phyloP scores from a whole-genome alignment of 108 stramenopile species.

The Schizochytrium sp. region DNA sequence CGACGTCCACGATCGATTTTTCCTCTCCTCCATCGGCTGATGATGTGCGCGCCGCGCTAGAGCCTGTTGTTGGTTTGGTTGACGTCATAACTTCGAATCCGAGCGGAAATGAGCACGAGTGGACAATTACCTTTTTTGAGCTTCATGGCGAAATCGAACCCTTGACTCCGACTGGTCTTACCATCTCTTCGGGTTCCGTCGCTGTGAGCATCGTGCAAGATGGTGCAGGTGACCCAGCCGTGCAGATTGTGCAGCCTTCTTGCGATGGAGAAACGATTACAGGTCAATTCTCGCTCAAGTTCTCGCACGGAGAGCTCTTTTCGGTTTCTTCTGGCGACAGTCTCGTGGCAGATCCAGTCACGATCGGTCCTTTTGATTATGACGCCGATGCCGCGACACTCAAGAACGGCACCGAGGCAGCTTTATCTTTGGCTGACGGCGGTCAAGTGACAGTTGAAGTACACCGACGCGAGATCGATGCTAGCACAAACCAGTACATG shows the following conservation, averaged over 20 bases:
- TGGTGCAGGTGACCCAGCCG: conserved; percentile 18
- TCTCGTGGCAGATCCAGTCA: not conserved
- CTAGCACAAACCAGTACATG: not conserved
- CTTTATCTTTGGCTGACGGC: not conserved
- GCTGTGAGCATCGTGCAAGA: not conserved
- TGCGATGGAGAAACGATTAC: not conserved
- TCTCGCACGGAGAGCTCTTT: not conserved
- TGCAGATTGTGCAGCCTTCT: not conserved
- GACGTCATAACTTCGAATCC: not conserved
- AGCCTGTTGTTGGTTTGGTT: not conserved
- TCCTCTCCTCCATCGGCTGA: not conserved
- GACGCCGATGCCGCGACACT: not conserved
- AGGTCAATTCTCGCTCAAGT: not conserved
- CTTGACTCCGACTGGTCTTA: not conserved
- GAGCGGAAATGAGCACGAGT: not conserved
- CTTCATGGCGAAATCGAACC: not conserved
- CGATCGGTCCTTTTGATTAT: not conserved
- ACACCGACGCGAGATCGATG: not conserved
- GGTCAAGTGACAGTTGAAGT: not conserved
- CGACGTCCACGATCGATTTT: not conserved
- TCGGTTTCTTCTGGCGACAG: not conserved
- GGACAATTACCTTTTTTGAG: not conserved
- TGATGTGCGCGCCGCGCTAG: not conserved
- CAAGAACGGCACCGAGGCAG: not conserved
- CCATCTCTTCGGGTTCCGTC: not conserved